Evolutionary conservation across 805 yeast genomes (phyloP).

Genomic region (Barnettozyma sucrosica): DNA sequence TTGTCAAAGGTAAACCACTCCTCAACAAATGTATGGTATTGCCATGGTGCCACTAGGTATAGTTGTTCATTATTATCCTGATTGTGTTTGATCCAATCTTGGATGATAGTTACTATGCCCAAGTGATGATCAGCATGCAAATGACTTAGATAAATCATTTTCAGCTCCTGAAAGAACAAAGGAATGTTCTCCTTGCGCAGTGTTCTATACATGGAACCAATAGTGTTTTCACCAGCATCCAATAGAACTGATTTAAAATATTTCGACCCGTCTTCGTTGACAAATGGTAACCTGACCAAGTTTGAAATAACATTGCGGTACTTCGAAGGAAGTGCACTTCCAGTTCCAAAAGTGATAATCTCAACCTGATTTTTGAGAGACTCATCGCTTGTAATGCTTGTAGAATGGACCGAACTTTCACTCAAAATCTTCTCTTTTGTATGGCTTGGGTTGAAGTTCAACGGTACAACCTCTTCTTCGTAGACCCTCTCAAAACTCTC

Average conservation of each 20-base stretch:
- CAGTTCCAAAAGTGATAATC: constrained; percentile 81
- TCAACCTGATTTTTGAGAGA: constrained; percentile 51
- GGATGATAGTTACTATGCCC: constrained; percentile 67
- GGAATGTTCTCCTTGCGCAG: constrained; percentile 42
- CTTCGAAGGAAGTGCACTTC: constrained; percentile 83
- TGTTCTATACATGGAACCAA: constrained; percentile 63
- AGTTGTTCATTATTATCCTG: constrained; percentile 37
- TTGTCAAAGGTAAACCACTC: constrained; percentile 61
- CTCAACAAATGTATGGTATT: constrained; percentile 53
- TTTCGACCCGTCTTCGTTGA: constrained; percentile 14
- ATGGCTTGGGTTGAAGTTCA: constrained; percentile 11
- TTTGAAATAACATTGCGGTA: constrained; percentile 83
- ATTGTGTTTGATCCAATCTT: constrained; percentile 54
- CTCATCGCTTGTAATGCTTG: constrained; percentile 7
- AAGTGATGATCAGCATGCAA: constrained; percentile 96
- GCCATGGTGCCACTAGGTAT: constrained; percentile 70
- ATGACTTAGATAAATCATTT: constrained; percentile 72
- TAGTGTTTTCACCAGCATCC: constrained; percentile 95
- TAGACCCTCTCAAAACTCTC: constrained; percentile 26
- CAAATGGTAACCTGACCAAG: constrained; percentile 62
- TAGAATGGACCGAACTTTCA: constrained; percentile 17
- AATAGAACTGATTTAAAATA: constrained; percentile 47
- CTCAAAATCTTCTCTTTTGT: constrained; percentile 10
- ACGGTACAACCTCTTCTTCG: constrained; percentile 24
- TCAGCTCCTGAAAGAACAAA: constrained; percentile 52